These are phyloP conservation scores for Tulasnella sp. DNA, from an alignment of 768 basidiomycete genomes.

Conservation along the genomic window DNA sequence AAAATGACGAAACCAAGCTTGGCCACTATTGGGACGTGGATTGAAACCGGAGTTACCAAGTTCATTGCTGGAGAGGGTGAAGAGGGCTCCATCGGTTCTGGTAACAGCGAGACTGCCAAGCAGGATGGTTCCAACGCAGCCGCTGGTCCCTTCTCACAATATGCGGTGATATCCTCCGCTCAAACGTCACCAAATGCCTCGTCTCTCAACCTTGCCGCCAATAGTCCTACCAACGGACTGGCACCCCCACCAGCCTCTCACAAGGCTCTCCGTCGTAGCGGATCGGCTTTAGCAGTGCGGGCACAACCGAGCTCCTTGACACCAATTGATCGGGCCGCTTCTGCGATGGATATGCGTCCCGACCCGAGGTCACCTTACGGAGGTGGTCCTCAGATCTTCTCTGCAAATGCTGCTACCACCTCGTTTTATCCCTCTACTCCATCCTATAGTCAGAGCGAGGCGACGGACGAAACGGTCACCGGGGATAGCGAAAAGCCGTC, in stretches of 20 bases:
- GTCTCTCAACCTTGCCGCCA: conserved; percentile 42
- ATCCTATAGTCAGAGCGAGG: no score
- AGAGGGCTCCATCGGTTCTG: no score
- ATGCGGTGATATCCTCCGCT: conserved; percentile 78
- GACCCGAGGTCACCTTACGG: conserved; percentile 29
- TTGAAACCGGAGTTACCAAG: conserved; percentile 85
- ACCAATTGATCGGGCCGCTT: conserved; percentile 54
- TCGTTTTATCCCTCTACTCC: no score
- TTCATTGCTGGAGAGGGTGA: conserved; percentile 87
- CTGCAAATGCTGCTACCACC: conserved; percentile 40
- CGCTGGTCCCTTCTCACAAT: conserved; percentile 83
- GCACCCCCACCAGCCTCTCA: background rate
- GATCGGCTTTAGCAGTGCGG: conserved; percentile 55
- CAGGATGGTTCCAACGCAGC: conserved; percentile 28
- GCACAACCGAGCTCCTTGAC: conserved; percentile 32
- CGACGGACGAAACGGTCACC: no score
- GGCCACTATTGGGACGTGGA: conserved; percentile 82
- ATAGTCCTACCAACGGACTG: conserved; percentile 22
- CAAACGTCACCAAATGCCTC: conserved; percentile 65
- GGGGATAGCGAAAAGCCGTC: background rate
- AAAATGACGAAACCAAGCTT: conserved; percentile 84
- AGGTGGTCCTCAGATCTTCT: conserved; percentile 35
- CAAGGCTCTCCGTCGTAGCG: conserved; percentile 33
- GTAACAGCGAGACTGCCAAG: background rate
- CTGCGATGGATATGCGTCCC: conserved; percentile 58